These are phyloP conservation scores for Triticum turgidum DNA, from an alignment of 176 grass and related monocot genomes.

Conservation along the genomic window DNA sequence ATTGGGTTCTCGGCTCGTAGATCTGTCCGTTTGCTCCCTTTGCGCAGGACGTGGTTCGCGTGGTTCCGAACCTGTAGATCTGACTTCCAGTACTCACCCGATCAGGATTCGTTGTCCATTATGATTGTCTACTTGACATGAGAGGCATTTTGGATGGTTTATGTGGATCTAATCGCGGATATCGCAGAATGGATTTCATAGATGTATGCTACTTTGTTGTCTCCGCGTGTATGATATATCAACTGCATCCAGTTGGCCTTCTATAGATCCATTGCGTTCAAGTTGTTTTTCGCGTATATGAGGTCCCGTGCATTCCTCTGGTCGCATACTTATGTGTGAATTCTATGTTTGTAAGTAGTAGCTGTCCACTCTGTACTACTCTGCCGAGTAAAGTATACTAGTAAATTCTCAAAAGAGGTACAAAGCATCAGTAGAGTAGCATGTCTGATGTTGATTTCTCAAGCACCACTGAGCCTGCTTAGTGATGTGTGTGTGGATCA, in stretches of 20 bases:
- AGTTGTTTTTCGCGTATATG: background rate
- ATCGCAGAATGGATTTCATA: background rate
- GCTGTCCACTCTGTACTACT: background rate
- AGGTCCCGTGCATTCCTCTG: background rate
- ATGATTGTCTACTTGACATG: background rate
- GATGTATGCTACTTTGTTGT: background rate
- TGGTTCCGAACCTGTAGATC: background rate
- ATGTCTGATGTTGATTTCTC: background rate
- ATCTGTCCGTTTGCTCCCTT: background rate
- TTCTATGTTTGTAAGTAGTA: background rate
- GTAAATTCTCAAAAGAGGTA: background rate
- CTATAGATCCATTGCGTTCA: background rate
- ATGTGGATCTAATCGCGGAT: background rate
- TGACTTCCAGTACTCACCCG: background rate
- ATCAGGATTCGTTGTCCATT: background rate
- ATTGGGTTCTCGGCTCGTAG: background rate
- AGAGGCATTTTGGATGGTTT: background rate
- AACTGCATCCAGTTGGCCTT: background rate
- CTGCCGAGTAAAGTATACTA: background rate
- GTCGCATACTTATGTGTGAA: background rate
- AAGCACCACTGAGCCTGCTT: background rate
- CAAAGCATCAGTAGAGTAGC: background rate
- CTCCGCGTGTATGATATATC: background rate
- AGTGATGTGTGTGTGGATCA: background rate
- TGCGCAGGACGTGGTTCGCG: background rate